These are phyloP conservation scores for Camillea tinctor DNA, from an alignment of 2,329 filamentous ascomycete species.

Conservation along the genomic window DNA sequence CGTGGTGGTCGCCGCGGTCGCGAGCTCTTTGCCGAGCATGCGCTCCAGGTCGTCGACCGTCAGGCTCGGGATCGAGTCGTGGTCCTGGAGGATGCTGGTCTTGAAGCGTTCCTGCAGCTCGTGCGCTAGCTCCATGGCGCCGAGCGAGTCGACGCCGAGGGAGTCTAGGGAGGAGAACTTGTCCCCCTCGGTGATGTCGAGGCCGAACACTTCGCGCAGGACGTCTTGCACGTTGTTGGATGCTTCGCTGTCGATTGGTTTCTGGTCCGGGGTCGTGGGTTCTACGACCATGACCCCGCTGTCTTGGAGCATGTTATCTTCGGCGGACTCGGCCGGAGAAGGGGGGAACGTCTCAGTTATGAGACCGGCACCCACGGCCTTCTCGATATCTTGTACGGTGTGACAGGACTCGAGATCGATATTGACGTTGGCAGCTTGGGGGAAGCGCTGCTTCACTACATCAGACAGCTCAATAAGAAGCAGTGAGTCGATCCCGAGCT, in stretches of 20 bases:
- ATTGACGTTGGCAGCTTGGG: not conserved
- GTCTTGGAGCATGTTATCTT: not conserved
- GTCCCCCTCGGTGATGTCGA: slow-evolving; percentile 16
- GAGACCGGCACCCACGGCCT: not conserved
- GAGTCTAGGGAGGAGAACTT: slow-evolving; percentile 10
- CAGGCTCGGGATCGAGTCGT: slow-evolving; percentile 10
- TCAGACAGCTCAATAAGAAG: not conserved
- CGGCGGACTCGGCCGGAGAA: not conserved
- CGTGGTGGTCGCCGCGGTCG: not conserved
- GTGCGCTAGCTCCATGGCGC: slow-evolving; percentile 24
- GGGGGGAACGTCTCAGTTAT: not conserved
- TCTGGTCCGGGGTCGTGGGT: not conserved
- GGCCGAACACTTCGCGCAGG: slow-evolving; percentile 25
- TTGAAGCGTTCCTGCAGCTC: slow-evolving; percentile 22
- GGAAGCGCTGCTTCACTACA: not conserved
- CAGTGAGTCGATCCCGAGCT: not conserved
- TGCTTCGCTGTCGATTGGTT: not conserved
- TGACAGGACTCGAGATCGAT: not conserved
- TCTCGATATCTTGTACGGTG: slow-evolving; percentile 11
- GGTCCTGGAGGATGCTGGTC: slow-evolving; percentile 16
- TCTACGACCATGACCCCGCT: not conserved
- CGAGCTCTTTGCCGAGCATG: slow-evolving; percentile 1
- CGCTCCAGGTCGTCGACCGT: slow-evolving; percentile 10
- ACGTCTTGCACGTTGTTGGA: slow-evolving; percentile 11
- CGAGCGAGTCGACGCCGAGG: slow-evolving; percentile 28